Evolutionary conservation across 225 moss, liverwort and hornwort species (phyloP), one percentile per base, ranked within the genome.

Genomic region (Anthoceros angustus): DNA sequence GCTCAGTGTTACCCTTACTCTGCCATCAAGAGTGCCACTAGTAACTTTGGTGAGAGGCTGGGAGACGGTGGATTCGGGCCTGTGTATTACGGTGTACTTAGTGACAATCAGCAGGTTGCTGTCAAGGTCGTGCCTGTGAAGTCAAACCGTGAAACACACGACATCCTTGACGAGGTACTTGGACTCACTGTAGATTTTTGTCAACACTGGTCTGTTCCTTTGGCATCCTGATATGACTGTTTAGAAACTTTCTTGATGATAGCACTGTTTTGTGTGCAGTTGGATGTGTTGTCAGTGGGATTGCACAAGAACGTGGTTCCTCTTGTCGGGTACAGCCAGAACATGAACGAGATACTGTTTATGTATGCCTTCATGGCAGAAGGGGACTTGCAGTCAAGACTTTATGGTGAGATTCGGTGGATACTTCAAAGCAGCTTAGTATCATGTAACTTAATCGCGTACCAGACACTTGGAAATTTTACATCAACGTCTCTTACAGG

Each of bases 81-180:
- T 15, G 55, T 55, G 55, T 55, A 55, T 23, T 55, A 55, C n/a
- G 55, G 55, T 55, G 55, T 55, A 55, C 18, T 55, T 9, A n/a
- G 15, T 15, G 55, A 55, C 55, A 23, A 23, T n/a, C 55, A 55
- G 23, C 55, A 55, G 55, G 55, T 55, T 55, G 55, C 55, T 55
- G 55, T 55, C n/a, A 55, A 55, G 14, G 55, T 55, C n/a, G 23
- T 55, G 55, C 55, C 55, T 23, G 55, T 55, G 55, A 55, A 55
- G 7, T 55, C 55, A 18, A 55, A 55, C 7, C 18, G 55, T 7
- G 55, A 55, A n/a, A 55, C 55, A 15, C 55, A 55, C 18, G 55
- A 55, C 6, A 55, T 55, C 0, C 55, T 55, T 15, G 55, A 55
- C 55, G 55, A 55, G 55, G 55, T 55, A n/a, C 55, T 32, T 32